phyloP scores from a whole-genome alignment of 139 green algal genomes.

The Chlamydomonas schloesseri region DNA sequence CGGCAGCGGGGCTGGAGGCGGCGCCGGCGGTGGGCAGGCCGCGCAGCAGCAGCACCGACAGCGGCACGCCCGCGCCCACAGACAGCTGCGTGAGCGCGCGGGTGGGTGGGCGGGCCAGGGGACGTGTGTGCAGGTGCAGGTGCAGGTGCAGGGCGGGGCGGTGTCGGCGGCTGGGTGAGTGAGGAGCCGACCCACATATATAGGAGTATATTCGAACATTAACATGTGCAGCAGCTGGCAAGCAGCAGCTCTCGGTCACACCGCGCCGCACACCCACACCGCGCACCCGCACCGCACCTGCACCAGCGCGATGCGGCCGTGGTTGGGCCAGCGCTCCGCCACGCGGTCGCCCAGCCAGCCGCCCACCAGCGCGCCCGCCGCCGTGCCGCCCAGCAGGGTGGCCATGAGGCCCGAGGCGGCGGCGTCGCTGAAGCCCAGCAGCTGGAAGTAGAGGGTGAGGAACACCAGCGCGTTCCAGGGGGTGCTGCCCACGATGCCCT shows the following conservation, averaged over 20 bases:
- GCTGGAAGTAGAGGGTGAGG: constrained; percentile 39
- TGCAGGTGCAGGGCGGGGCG: too few species aligned
- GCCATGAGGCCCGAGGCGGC: constrained; percentile 65
- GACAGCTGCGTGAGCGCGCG: constrained; percentile 71
- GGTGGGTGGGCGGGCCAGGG: not conserved
- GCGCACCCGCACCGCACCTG: too few species aligned
- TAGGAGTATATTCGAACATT: too few species aligned
- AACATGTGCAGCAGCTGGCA: too few species aligned
- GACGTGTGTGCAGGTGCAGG: not conserved
- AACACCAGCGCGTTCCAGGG: constrained; percentile 93
- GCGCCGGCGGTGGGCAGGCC: constrained; percentile 60
- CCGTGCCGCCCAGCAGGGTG: constrained; percentile 63
- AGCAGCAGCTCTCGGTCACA: too few species aligned
- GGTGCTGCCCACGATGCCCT: constrained; percentile 89
- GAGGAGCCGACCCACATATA: too few species aligned
- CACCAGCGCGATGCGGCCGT: constrained; percentile 58
- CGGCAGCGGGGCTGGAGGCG: not conserved
- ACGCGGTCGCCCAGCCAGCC: constrained; percentile 57
- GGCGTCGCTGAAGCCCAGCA: constrained; percentile 85
- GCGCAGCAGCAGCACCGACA: constrained; percentile 73
- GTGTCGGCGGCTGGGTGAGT: too few species aligned
- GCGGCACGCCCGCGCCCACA: constrained; percentile 73
- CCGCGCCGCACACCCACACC: too few species aligned
- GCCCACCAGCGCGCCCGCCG: constrained; percentile 59
- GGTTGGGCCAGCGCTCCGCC: constrained; percentile 43